Conservation (phyloP, 768 basidiomycete genomes). For the Suillus brevipes region DNA sequence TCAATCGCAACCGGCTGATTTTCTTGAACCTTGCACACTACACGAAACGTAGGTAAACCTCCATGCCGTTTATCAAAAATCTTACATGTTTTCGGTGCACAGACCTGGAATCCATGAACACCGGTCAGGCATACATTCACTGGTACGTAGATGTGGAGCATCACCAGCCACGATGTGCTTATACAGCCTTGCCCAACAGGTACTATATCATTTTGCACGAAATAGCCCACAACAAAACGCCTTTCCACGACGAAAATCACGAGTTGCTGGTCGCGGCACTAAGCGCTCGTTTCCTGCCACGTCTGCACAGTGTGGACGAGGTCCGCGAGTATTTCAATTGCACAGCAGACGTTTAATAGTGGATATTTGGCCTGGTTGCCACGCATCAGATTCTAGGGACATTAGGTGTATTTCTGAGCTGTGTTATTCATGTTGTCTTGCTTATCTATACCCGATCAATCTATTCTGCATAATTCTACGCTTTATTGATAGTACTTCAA, state of each 20-base stretch:
- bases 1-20: slow-evolving; percentile 17
- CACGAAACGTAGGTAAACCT: slow-evolving; percentile 8
- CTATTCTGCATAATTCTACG: not conserved
- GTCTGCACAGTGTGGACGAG: not conserved
- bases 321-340: not conserved
- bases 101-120: not conserved
- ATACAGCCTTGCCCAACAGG: slow-evolving; percentile 13
- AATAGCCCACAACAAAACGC: slow-evolving; percentile 24
- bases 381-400: not conserved
- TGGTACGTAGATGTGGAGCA: not conserved
- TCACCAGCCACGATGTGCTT: not conserved
- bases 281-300: not conserved
- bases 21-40: slow-evolving; percentile 20
- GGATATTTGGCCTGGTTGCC: not conserved
- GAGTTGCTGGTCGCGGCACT: slow-evolving; percentile 20
- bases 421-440: not conserved
- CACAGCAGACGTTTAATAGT: not conserved
- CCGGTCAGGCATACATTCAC: not conserved
- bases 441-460: not conserved
- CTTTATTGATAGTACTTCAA: not conserved
- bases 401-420: not conserved
- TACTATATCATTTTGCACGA: slow-evolving; percentile 30
- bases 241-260: slow-evolving; percentile 29
- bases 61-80: not conserved
- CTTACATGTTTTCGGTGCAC: not conserved